phyloP scores from a whole-genome alignment of 192 early-diverging fungal species.

The Coemansia interrupta region DNA sequence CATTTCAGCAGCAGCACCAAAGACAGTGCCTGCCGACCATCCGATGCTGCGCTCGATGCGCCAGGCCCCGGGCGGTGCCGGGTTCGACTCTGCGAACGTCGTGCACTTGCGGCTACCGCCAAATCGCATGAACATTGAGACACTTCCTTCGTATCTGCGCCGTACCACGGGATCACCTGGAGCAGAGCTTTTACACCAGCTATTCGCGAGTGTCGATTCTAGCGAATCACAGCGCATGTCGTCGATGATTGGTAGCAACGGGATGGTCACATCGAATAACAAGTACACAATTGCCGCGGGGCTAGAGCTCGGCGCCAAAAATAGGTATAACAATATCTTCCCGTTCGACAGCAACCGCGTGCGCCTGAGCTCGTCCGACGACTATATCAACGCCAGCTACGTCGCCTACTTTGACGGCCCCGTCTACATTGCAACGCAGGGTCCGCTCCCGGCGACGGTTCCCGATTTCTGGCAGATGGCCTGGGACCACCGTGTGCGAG shows the following conservation, averaged over 20 bases:
- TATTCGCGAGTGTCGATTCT: conserved; percentile 59
- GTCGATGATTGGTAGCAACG: conserved; percentile 59
- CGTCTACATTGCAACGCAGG: conserved; percentile 85
- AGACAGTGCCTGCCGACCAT: conserved; percentile 28
- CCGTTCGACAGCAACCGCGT: conserved; percentile 72
- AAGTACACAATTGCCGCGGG: conserved; percentile 75
- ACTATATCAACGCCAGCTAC: conserved; percentile 87
- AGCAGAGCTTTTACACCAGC: conserved; percentile 24
- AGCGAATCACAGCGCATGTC: conserved; percentile 68
- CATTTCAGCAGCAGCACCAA: background rate
- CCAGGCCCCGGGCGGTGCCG: conserved; percentile 39
- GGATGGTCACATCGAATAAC: conserved; percentile 50
- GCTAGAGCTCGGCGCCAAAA: conserved; percentile 59
- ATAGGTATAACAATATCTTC: conserved; percentile 83
- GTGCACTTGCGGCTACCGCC: conserved; percentile 45
- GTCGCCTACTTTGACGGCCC: conserved; percentile 54
- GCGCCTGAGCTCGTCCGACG: conserved; percentile 26
- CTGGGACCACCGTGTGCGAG: conserved; percentile 66
- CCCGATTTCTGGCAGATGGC: conserved; percentile 91
- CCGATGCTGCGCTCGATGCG: conserved; percentile 48
- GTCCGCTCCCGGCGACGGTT: conserved; percentile 71
- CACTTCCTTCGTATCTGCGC: conserved; percentile 32
- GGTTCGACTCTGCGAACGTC: conserved; percentile 25
- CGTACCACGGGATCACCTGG: conserved; percentile 27
- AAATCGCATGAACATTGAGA: background rate